Evolutionary conservation across 495 filamentous ascomycete species (phyloP), one percentile per base, ranked within the genome.

Genomic region (Aspergillus diversus): DNA sequence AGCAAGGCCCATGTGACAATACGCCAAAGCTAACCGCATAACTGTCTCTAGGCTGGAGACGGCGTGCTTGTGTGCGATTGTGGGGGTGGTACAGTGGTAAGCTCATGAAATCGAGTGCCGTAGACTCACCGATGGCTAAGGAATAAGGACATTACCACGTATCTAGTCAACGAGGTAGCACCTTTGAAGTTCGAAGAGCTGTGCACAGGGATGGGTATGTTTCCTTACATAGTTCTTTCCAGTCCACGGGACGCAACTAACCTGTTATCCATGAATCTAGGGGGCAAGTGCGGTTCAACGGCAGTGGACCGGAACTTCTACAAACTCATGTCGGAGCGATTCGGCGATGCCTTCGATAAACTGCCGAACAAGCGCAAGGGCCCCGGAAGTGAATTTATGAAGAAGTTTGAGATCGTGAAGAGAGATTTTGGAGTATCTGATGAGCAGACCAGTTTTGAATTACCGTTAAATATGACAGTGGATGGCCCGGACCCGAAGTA

Each of bases 231-330:
- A 13, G 17, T 17, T 27, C 46, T 17, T 16, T 4, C 17, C 21
- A 27, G 21, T 1, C 3, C 7, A 16, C 15, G 7, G 4, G 15
- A 5, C n/a, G 0, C 11, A 43, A 43, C 46, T 48, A 48, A 21
- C 16, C 16, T 48, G 16, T 8, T n/a, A 49, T 49, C 7, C 15
- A 49, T 17, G 16, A 6, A n/a, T 11, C 13, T 33, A 63, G 67
- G 69, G 8, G 81, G 75, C 9, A 72, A 85, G 31, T 85, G 83
- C 59, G 85, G 85, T 5, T 83, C 81, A 0, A 82, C 78, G 4
- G 82, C 80, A 34, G 73, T 88, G 21, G 81, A 85, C 63, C 66
- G 77, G 31, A 68, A 74, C n/a, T 84, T 86, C 58, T 63, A 69
- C 35, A 70, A 81, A 17, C 76, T 77, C 39, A 76, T 87, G 60